phyloP scores from a whole-genome alignment of 2,329 filamentous ascomycete genomes.

The Neofusicoccum laricinum region DNA sequence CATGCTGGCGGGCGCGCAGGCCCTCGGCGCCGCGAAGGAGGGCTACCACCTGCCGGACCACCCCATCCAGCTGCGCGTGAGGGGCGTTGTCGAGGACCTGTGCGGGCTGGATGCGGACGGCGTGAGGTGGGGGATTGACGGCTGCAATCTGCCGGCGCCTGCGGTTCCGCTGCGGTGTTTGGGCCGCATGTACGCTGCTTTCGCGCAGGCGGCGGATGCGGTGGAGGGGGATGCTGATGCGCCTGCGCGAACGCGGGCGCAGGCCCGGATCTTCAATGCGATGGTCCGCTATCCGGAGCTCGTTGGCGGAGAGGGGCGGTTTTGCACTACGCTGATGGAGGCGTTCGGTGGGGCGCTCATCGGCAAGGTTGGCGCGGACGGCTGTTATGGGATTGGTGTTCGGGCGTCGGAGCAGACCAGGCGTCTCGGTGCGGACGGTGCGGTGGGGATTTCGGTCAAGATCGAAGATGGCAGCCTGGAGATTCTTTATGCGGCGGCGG shows the following conservation, averaged over 20 bases:
- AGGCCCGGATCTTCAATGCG: slow-evolving; percentile 40
- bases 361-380: slow-evolving; percentile 51
- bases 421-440: slow-evolving; percentile 31
- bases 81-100: slow-evolving; percentile 25
- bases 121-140: slow-evolving; percentile 45
- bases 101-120: slow-evolving; percentile 22
- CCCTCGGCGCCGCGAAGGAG: slow-evolving; percentile 28
- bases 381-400: slow-evolving; percentile 47
- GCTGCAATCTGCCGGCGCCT: slow-evolving; percentile 49
- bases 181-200: slow-evolving; percentile 35
- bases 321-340: slow-evolving; percentile 48
- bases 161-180: slow-evolving; percentile 40
- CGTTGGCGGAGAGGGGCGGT: slow-evolving; percentile 46
- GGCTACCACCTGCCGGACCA: slow-evolving; percentile 32
- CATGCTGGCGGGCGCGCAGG: slow-evolving; percentile 45
- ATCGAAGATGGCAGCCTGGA: slow-evolving; percentile 48
- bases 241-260: slow-evolving; percentile 20
- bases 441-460: slow-evolving; percentile 47
- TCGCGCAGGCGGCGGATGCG: slow-evolving; percentile 35
- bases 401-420: slow-evolving; percentile 37
- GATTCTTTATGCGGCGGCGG: slow-evolving; percentile 44
- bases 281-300: slow-evolving; percentile 45
- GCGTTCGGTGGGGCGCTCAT: slow-evolving; percentile 38
- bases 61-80: slow-evolving; percentile 37
- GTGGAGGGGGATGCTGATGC: slow-evolving; percentile 8